phyloP scores from a whole-genome alignment of 2,329 filamentous ascomycete genomes.

The Penicillium sp. region DNA sequence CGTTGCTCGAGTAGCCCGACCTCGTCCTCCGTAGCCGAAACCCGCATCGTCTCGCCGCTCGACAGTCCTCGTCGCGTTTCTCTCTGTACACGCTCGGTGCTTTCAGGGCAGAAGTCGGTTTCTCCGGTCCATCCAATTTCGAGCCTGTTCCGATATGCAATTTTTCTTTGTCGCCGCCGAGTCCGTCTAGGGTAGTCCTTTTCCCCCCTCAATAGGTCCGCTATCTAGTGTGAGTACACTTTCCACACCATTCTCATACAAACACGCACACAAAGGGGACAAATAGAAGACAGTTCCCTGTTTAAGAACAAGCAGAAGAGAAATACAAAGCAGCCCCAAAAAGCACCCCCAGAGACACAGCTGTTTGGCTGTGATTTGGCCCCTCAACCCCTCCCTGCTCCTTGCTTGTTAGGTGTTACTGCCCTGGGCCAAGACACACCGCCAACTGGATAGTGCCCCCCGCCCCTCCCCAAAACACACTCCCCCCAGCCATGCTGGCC shows the following conservation, averaged over 20 bases:
- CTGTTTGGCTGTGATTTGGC: slow-evolving; percentile 7
- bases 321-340: background rate
- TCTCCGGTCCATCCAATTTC: background rate
- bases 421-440: slow-evolving; percentile 11
- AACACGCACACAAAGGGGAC: background rate
- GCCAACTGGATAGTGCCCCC: slow-evolving; percentile 11
- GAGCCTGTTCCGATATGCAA: slow-evolving; percentile 6
- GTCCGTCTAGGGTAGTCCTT: slow-evolving; percentile 7
- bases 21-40: slow-evolving; percentile 12
- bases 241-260: background rate
- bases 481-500: slow-evolving; percentile 8
- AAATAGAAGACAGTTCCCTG: background rate
- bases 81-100: background rate
- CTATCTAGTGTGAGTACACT: background rate
- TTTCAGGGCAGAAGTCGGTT: background rate
- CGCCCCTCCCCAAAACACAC: slow-evolving; percentile 6
- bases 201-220: background rate
- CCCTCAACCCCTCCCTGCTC: slow-evolving; percentile 13
- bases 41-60: background rate
- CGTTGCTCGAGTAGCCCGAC: slow-evolving; percentile 1
- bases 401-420: slow-evolving; percentile 13
- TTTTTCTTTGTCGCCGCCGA: slow-evolving; percentile 4
- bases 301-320: background rate
- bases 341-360: background rate
- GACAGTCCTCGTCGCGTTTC: background rate